A percentile compares a stretch with the other conserved stretches of the same genome.
Evolutionary conservation across 2,329 filamentous ascomycete species (phyloP).

Genomic region (Xylaria sp.): DNA sequence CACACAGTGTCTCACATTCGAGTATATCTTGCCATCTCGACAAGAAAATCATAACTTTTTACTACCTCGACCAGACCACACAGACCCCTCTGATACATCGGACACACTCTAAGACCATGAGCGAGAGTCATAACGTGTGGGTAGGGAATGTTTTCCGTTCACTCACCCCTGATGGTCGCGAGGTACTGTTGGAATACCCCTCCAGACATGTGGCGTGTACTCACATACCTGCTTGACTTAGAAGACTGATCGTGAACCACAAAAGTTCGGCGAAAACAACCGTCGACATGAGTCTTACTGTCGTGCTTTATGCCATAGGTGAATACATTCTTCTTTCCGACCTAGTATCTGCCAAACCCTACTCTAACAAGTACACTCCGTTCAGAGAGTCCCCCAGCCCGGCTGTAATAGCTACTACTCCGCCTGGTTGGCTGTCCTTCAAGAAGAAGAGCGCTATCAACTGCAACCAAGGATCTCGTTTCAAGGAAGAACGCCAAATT

Average conservation of each 20-base stretch:
- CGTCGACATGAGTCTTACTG: background rate
- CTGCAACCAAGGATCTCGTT: background rate
- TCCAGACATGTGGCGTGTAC: background rate
- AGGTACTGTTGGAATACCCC: conserved; percentile 6
- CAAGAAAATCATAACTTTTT: background rate
- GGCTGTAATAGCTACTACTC: background rate
- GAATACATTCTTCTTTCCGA: background rate
- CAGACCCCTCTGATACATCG: background rate
- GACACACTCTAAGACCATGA: conserved; percentile 6
- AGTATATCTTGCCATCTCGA: background rate
- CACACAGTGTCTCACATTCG: background rate
- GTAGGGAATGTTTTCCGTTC: background rate
- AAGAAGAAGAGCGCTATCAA: background rate
- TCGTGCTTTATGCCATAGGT: background rate
- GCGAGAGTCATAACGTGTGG: background rate
- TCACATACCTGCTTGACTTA: conserved; percentile 9
- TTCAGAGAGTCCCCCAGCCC: background rate
- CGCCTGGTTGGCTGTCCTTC: background rate
- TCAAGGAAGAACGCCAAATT: background rate
- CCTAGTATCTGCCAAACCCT: background rate
- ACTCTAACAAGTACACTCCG: background rate
- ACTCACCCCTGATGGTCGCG: background rate
- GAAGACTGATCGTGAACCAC: background rate
- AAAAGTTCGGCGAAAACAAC: background rate
- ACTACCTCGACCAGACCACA: background rate